Evolutionary conservation across 129 eudicot species (phyloP).

Genomic region (Heracleum sosnowskyi): DNA sequence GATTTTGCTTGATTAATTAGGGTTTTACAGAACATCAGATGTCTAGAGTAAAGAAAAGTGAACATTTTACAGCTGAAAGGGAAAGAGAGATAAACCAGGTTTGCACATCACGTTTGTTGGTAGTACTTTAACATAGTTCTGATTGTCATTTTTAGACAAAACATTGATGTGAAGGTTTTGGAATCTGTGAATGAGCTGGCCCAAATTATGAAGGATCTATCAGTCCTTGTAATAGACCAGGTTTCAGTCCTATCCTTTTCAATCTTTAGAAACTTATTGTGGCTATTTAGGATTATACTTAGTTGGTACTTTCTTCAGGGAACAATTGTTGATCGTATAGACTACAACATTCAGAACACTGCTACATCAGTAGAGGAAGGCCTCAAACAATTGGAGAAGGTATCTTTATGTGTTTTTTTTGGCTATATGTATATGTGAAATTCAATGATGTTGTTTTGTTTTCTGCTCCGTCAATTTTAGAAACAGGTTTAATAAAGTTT

Average conservation of each 20-base stretch:
- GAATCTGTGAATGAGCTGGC: slow-evolving; percentile 85
- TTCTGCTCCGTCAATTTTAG: not conserved
- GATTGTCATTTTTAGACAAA: not conserved
- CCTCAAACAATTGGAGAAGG: slow-evolving; percentile 77
- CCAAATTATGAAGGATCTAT: slow-evolving; percentile 89
- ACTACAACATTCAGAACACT: slow-evolving; percentile 82
- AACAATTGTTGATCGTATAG: slow-evolving; percentile 85
- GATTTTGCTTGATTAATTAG: slow-evolving; percentile 22
- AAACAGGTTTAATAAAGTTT: not conserved
- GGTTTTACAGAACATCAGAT: slow-evolving; percentile 69
- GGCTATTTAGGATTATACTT: not conserved
- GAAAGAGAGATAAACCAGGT: slow-evolving; percentile 84
- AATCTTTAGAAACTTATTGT: not conserved
- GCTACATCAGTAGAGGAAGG: slow-evolving; percentile 82
- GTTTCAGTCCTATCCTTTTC: slow-evolving; percentile 21
- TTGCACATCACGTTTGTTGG: not conserved
- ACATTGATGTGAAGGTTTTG: slow-evolving; percentile 38
- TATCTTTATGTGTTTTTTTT: slow-evolving; percentile 14
- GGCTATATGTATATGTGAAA: not conserved
- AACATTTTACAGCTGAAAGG: slow-evolving; percentile 75
- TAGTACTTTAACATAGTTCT: slow-evolving; percentile 1
- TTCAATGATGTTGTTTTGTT: not conserved
- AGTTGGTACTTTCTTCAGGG: slow-evolving; percentile 40
- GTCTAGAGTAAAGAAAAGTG: slow-evolving; percentile 65
- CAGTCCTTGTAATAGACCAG: slow-evolving; percentile 90